Base-by-base conservation (phyloP, 306 rosid species). In the Astragalus membranaceus region DNA sequence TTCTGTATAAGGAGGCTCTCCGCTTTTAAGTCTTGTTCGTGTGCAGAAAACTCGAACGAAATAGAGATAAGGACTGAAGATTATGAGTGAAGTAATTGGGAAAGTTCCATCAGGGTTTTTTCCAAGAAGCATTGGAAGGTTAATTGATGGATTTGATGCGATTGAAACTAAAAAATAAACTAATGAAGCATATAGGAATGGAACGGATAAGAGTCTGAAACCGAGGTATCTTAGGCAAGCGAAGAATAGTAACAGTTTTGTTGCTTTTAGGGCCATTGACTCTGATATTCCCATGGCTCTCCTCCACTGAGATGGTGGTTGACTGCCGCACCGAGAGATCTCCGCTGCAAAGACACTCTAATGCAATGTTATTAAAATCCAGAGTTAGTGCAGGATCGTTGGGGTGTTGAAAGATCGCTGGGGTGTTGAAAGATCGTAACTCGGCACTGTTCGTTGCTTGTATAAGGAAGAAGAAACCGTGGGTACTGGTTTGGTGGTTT, bases 61-160 rank as follows among this genome's bases (percentile, higher is more conserved):
- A 75, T 76, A 82, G 79, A 94, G 71, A 52, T 90, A 90, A 2
- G 98, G 98, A 46, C 89, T 74, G 82, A 90, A 93, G 39, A 93
- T 82, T 2, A 94, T 1, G 10, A 59, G 55, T 0, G 96, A 72
- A 80, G 84, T 61, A 42, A 87, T 75, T 0, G 98, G 92, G 70
- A 94, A 94, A 16, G 65, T 75, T 13, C 98, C 98, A 16, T 94
- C 97, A 16, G 84, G 2, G 57, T 10, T 79, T 80, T 94, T 90
- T 7, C 95, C 96, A 15, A 94, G 53, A 35, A 90, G 88, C 57
- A 88, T 10, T 3, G 98, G 98, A 67, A 88, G 92, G 79, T 90
- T 72, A 26, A 94, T 73, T 4, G 84, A 80, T 3, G 97, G 96
- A 52, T 67, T 88, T 26, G 98, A 82, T 37, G 96, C 96, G 16